A percentile compares a stretch with the other conserved stretches of the same genome.
Evolutionary conservation across 352 stramenopile genomes (phyloP).

Genomic region (Phytophthora hibernalis): DNA sequence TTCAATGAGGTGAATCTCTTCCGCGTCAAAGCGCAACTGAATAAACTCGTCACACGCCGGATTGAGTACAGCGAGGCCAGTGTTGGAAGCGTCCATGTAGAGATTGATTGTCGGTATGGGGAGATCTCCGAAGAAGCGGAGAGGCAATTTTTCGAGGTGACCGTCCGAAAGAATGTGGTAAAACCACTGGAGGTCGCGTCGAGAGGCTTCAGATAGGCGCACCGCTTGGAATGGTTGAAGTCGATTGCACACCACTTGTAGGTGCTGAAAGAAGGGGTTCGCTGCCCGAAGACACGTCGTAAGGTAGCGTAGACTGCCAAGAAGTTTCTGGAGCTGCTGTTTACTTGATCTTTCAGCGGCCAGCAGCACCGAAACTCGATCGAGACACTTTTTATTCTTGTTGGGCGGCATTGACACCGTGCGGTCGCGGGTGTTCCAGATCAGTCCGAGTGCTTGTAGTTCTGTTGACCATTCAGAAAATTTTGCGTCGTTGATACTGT

Average conservation of each 20-base stretch:
- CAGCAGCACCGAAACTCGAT: not conserved
- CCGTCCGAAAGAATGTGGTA: too few relatives aligned
- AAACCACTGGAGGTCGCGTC: not conserved
- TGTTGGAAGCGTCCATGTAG: not conserved
- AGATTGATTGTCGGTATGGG: too few relatives aligned
- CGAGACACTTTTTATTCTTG: constrained; percentile 27
- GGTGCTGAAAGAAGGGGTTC: constrained; percentile 20
- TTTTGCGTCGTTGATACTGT: constrained; percentile 39
- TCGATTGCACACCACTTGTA: not conserved
- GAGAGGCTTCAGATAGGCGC: too few relatives aligned
- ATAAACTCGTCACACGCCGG: too few relatives aligned
- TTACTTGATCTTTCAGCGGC: not conserved
- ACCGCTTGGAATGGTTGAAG: not conserved
- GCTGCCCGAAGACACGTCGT: constrained; percentile 16
- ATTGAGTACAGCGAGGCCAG: too few relatives aligned
- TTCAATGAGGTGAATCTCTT: too few relatives aligned
- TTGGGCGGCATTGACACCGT: constrained; percentile 19
- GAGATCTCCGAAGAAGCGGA: too few relatives aligned
- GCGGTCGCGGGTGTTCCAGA: constrained; percentile 8
- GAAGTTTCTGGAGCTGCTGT: constrained; percentile 9
- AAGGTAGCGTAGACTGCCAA: constrained; percentile 33
- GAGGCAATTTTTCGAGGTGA: too few relatives aligned
- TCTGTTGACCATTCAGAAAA: constrained; percentile 21
- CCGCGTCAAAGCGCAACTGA: too few relatives aligned
- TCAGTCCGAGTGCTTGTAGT: constrained; percentile 15